Percentiles rank a stretch among this genome's conserved stretches.
Conservation (phyloP, 2,329 filamentous ascomycete genomes). For the Aquanectria penicillioides region DNA sequence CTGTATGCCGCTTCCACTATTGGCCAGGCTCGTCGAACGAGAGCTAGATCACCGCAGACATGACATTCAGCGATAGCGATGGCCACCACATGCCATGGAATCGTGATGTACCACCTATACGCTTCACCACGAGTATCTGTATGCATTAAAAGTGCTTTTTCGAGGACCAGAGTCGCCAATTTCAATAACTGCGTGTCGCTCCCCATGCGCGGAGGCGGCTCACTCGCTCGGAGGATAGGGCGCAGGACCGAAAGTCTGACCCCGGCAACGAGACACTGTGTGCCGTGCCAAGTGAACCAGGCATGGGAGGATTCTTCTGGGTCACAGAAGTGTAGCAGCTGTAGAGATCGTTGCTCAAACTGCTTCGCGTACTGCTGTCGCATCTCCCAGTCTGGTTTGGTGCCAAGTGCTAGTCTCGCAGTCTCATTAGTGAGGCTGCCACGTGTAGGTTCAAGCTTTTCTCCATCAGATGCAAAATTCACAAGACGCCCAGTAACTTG, state of each 20-base stretch:
- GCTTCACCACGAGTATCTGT: conserved; percentile 24
- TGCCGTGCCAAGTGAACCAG: conserved; percentile 28
- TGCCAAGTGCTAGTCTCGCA: too few species aligned
- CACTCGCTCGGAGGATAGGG: not conserved
- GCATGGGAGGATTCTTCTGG: conserved; percentile 22
- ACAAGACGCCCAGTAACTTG: conserved; percentile 14
- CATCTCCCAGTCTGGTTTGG: not conserved
- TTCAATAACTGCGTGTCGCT: conserved; percentile 12
- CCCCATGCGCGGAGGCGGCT: not conserved
- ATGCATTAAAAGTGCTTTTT: conserved; percentile 17
- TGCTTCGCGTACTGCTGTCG: conserved; percentile 1
- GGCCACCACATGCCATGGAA: conserved; percentile 24
- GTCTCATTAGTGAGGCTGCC: not conserved
- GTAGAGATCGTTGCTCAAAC: conserved; percentile 15
- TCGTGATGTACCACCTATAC: conserved; percentile 22
- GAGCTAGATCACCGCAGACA: conserved; percentile 8
- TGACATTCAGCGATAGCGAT: conserved; percentile 24
- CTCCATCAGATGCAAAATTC: not conserved
- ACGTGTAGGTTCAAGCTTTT: not conserved
- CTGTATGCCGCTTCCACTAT: conserved; percentile 20
- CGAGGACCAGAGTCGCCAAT: conserved; percentile 2
- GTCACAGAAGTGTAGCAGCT: conserved; percentile 24
- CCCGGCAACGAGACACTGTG: conserved; percentile 24
- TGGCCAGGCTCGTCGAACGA: conserved; percentile 21
- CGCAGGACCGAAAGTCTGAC: conserved; percentile 10